Base-by-base conservation (phyloP, 2,329 filamentous ascomycete genomes). In the Diaporthe sp. region DNA sequence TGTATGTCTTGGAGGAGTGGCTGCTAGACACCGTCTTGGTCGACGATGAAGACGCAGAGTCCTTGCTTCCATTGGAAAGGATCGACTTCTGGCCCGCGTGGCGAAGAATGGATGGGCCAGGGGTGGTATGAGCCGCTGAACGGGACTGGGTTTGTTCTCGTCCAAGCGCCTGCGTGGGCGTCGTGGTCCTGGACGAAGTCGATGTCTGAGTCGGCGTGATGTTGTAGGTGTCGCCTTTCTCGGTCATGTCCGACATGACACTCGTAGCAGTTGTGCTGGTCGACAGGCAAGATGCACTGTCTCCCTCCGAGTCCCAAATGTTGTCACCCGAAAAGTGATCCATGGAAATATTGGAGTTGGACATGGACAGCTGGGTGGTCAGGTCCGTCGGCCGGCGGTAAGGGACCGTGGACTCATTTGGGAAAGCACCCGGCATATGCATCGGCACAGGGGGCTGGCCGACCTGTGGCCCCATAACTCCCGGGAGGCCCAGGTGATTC, bases 231-330 rank as follows among this genome's bases (percentile, higher is more conserved):
- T 75, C 75, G 42, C 79, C 76, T 7, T 78, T 72, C 28, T 76
- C 68, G 8, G 58, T 60, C 6, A 74, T 76, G 47, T 79, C 76
- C 2, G 77, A 79, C 44, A 79, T 76, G 22, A 76, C 75, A 47
- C 75, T 77, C 6, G 76, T 77, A 6, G 76, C 76, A n/a, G 51
- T 49, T 1, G 76, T 77, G 70, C 76, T 77, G 17, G 72, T 75
- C 4, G 76, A 77, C 44, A 77, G 49, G 75, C 71, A 74, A 31
- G 76, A 77, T 1, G 67, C 74, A 39, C 75, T 77, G 63, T 77
- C 76, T 5, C 71, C 76, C 28, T 77, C 76, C 8, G 76, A 77
- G 22, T 77, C 76, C 76, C 76, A 77, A 17, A 44, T 31, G 25
- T 77, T 67, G 17, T 65, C 60, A 47, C 75, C 55, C 57, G 73